Percentiles rank a stretch among this genome's conserved stretches.
These are phyloP conservation scores for Suhomyces sp. DNA, from an alignment of 805 yeast genomes.

Conservation along the genomic window DNA sequence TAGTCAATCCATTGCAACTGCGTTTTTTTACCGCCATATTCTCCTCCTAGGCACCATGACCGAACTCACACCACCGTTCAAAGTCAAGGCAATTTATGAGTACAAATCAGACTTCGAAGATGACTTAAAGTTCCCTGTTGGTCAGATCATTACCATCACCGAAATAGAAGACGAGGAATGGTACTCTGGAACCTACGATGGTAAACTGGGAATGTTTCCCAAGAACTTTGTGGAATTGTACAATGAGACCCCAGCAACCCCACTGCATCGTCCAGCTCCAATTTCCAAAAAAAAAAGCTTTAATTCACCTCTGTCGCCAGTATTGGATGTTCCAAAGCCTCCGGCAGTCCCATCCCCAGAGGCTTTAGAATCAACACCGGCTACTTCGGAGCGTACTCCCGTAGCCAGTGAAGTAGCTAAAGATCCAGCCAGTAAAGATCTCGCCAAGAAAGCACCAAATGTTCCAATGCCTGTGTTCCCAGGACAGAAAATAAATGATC, in stretches of 20 bases:
- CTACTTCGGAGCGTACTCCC: neutral
- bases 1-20: neutral
- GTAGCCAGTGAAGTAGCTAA: neutral
- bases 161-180: conserved; percentile 89
- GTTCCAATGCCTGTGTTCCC: conserved; percentile 24
- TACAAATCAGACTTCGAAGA: conserved; percentile 68
- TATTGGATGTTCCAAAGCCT: neutral
- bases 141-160: conserved; percentile 70
- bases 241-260: conserved; percentile 5
- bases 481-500: conserved; percentile 38
- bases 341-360: neutral
- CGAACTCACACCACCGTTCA: conserved; percentile 49
- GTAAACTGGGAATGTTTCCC: conserved; percentile 82
- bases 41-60: conserved; percentile 12
- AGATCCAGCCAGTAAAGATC: neutral
- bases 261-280: conserved; percentile 5
- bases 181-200: conserved; percentile 71
- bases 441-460: neutral
- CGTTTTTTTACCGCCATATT: neutral
- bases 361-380: neutral
- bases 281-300: conserved; percentile 1
- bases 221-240: conserved; percentile 64
- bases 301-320: conserved; percentile 5
- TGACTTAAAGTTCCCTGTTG: conserved; percentile 69
- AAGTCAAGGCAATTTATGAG: conserved; percentile 64